Evolutionary conservation across 805 yeast species (phyloP).

Genomic region (Zygosaccharomyces gambellarensis): DNA sequence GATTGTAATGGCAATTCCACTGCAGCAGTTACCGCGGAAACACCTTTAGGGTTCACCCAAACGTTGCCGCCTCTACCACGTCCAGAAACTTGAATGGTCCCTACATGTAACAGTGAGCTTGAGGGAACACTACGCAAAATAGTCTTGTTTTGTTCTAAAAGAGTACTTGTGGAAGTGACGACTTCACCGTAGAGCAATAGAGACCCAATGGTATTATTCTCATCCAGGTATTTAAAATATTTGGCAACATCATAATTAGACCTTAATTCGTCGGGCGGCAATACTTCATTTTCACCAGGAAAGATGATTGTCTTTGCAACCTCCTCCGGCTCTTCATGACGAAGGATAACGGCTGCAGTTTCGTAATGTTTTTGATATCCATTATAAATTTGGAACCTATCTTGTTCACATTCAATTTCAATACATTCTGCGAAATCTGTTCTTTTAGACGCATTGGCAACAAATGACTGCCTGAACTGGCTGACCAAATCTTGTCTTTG

Average conservation of each 20-base stretch:
- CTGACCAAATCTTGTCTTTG: conserved; percentile 9
- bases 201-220: conserved; percentile 50
- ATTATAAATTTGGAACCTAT: conserved; percentile 17
- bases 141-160: conserved; percentile 67
- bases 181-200: conserved; percentile 77
- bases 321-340: conserved; percentile 48
- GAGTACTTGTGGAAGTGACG: conserved; percentile 76
- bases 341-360: conserved; percentile 11
- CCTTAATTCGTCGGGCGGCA: conserved; percentile 52
- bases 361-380: conserved; percentile 17
- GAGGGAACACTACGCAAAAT: conserved; percentile 47
- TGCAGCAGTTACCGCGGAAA: conserved; percentile 73
- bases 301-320: conserved; percentile 49
- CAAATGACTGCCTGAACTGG: conserved; percentile 17
- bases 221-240: conserved; percentile 43
- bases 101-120: conserved; percentile 40
- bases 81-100: conserved; percentile 84
- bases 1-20: conserved; percentile 48
- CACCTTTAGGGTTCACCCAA: conserved; percentile 95
- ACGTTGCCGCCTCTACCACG: conserved; percentile 92
- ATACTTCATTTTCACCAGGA: conserved; percentile 37
- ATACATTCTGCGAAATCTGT: conserved; percentile 39
- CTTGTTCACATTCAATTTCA: conserved; percentile 40
- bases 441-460: conserved; percentile 16
- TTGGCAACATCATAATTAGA: conserved; percentile 65